Conservation (phyloP, 2,329 filamentous ascomycete genomes). For the Ceratocystis cacaofunesta region DNA sequence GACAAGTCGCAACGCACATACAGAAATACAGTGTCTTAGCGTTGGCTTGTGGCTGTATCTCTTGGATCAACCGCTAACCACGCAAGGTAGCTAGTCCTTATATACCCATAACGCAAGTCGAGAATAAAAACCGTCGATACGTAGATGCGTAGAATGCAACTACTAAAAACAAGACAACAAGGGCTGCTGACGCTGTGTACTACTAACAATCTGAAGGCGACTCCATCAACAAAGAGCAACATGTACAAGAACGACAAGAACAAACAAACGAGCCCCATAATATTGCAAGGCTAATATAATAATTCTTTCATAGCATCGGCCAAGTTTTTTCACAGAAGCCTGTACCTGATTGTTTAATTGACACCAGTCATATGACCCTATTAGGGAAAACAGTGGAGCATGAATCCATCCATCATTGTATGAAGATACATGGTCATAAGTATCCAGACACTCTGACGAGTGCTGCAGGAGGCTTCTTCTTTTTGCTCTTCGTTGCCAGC, state of each 20-base stretch:
- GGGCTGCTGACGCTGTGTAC: not conserved
- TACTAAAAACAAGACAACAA: not conserved
- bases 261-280: not conserved
- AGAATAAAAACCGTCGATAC: not conserved
- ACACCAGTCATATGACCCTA: constrained; percentile 2
- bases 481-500: not conserved
- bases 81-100: not conserved
- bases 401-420: not conserved
- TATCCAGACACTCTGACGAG: not conserved
- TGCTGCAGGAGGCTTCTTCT: too few relatives aligned
- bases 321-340: not conserved
- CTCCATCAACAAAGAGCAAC: not conserved
- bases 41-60: not conserved
- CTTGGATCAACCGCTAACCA: not conserved
- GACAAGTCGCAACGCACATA: not conserved
- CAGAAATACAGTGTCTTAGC: not conserved
- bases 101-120: not conserved
- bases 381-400: not conserved
- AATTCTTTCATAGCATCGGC: not conserved
- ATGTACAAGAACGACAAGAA: not conserved
- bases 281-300: not conserved
- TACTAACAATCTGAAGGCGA: not conserved
- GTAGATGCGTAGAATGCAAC: not conserved
- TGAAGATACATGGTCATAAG: not conserved
- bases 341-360: constrained; percentile 1